A percentile compares a stretch with the other conserved stretches of the same genome.
Conservation (phyloP, 208 protist genomes). For the Acanthamoeba polyphaga region DNA sequence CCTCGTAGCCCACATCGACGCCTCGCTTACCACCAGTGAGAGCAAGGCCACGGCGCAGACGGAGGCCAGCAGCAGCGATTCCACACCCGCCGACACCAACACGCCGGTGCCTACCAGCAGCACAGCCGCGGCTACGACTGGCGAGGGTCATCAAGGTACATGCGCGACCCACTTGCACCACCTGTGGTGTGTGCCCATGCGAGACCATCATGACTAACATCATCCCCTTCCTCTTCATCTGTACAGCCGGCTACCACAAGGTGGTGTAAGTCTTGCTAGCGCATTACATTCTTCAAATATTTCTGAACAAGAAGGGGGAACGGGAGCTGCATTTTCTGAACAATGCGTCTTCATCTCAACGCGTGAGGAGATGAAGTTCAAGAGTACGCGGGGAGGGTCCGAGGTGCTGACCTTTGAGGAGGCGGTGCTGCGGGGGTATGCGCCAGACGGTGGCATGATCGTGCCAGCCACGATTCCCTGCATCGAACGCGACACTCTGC, state of each 20-base stretch:
- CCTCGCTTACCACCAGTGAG: not conserved
- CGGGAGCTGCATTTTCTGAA: not conserved
- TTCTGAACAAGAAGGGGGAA: not conserved
- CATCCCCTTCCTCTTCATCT: not conserved
- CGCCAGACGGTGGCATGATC: constrained; percentile 78
- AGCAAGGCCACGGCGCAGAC: not conserved
- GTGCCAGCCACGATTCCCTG: constrained; percentile 77
- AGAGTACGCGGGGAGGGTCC: constrained; percentile 41
- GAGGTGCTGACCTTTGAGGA: constrained; percentile 76
- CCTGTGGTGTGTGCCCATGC: too few relatives aligned
- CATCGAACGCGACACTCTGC: constrained; percentile 38
- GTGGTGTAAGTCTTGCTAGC: not conserved
- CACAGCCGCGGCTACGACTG: too few relatives aligned
- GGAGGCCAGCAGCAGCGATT: not conserved
- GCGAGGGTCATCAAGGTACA: not conserved
- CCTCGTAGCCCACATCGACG: not conserved
- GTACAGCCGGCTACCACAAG: constrained; percentile 32
- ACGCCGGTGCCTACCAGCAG: too few relatives aligned
- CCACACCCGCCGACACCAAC: not conserved
- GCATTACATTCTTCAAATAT: not conserved
- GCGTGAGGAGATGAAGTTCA: not conserved
- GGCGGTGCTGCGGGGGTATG: constrained; percentile 78
- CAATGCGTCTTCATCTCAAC: not conserved
- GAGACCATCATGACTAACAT: not conserved
- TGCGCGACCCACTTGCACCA: too few relatives aligned